phyloP scores from a whole-genome alignment of 2,329 filamentous ascomycete species.

The Cryphonectria parasitica region DNA sequence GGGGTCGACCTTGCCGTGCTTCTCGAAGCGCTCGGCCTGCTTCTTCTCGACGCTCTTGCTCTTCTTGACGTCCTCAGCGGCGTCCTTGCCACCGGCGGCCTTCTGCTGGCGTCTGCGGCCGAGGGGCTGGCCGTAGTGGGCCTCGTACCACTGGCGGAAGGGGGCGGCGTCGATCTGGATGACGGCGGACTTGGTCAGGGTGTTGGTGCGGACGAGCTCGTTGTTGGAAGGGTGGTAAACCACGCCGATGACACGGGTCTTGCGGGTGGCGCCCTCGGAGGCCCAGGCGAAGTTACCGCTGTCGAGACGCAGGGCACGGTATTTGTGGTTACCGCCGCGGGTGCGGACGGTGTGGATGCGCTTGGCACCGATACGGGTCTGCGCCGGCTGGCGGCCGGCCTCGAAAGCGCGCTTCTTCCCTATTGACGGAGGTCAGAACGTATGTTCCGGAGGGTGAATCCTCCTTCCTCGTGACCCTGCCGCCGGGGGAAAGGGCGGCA shows the following conservation, averaged over 20 bases:
- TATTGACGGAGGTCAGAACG: conserved; percentile 76
- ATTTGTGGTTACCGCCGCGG: conserved; percentile 93
- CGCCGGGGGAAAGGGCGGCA: not conserved
- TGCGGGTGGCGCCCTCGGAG: conserved; percentile 96
- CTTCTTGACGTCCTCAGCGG: conserved; percentile 80
- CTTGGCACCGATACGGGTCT: conserved; percentile 91
- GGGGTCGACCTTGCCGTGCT: conserved; percentile 87
- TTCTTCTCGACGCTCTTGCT: conserved; percentile 95
- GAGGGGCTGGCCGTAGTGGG: conserved; percentile 92
- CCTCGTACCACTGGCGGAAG: conserved; percentile 99
- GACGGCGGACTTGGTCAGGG: conserved; percentile 97
- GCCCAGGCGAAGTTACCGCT: conserved; percentile 99
- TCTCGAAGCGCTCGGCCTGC: conserved; percentile 84
- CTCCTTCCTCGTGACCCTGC: not conserved
- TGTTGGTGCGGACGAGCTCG: conserved; percentile 99
- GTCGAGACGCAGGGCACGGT: conserved; percentile 98
- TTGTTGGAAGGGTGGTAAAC: conserved; percentile 99
- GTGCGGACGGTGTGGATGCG: conserved; percentile 47
- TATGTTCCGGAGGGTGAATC: conserved; percentile 50
- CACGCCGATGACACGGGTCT: conserved; percentile 98
- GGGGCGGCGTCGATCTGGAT: conserved; percentile 98
- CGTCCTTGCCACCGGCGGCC: conserved; percentile 59
- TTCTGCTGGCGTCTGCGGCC: conserved; percentile 93
- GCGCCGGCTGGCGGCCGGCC: conserved; percentile 98
- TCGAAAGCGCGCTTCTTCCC: conserved; percentile 99